Evolutionary conservation across 305 asterid genomes (phyloP), one percentile per base, ranked within the genome.

Genomic region (Salvia sclarea): DNA sequence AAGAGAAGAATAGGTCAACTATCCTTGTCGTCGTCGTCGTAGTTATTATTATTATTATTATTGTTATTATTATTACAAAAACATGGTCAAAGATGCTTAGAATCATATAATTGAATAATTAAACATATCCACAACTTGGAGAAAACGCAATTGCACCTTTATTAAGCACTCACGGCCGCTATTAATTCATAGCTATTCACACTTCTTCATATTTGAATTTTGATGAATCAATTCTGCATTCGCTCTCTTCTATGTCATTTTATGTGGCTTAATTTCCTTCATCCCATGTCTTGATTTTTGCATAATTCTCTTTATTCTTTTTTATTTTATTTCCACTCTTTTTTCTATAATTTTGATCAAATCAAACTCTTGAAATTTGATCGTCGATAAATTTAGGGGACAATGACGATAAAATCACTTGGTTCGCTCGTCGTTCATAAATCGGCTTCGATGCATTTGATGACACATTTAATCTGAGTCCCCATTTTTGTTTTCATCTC

Each of bases 351-450:
- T 9, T 37, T 37, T 37, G 43, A 10, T 8, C 10, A 37, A 37
- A 37, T 8, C 43, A 8, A 44, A n/a, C 6, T 44, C 7, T 44
- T n/a, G 20, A 44, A 44, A 44, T 44, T 44, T 40, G 14, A 40
- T 31, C 30, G 30, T 25, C 3, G 35, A 30, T 0, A 4, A 30
- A 7, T 30, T 30, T 33, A 47, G 40, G 56, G 63, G 64, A 45
- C 45, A 2, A 76, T 71, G 80, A 71, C 40, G 76, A 71, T 53
- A 50, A 8, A 0, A 30, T 14, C 37, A 48, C 11, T 41, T 58
- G 76, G 80, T 70, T 76, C 76, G 73, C 80, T 76, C 70, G 76
- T 71, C 71, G 71, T 66, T 16, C 71, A 25, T 60, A 61, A 76
- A 14, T 44, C 61, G 74, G 64, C 68, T 68, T 20, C 2, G 2